A percentile compares a stretch with the other conserved stretches of the same genome.
phyloP scores from a whole-genome alignment of 2,329 filamentous ascomycete species.

The Penicillium nordicum region DNA sequence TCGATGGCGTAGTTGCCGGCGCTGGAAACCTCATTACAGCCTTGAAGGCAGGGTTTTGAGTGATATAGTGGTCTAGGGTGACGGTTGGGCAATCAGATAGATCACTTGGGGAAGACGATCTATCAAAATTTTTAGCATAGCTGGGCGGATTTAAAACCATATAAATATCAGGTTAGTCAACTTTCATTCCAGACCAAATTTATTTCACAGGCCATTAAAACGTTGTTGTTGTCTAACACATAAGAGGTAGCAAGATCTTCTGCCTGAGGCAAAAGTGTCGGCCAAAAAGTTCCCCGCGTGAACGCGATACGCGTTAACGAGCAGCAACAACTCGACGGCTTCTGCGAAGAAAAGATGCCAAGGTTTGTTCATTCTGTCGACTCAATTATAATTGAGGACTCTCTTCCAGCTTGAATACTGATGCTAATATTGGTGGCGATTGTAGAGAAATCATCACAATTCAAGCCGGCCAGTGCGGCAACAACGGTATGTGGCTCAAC shows the following conservation, averaged over 20 bases:
- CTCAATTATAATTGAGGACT: not conserved
- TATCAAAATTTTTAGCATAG: not conserved
- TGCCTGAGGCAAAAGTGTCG: slow-evolving; percentile 27
- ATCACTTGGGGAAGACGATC: not conserved
- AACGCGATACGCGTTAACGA: slow-evolving; percentile 36
- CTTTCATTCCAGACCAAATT: not conserved
- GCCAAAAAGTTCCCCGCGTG: slow-evolving; percentile 33
- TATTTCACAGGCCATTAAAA: not conserved
- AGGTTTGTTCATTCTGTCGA: slow-evolving; percentile 27
- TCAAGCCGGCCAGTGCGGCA: slow-evolving; percentile 98
- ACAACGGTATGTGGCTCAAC: slow-evolving; percentile 73
- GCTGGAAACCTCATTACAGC: slow-evolving; percentile 35
- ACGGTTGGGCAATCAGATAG: not conserved
- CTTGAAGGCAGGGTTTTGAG: slow-evolving; percentile 37
- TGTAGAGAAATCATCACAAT: slow-evolving; percentile 96
- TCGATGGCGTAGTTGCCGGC: slow-evolving; percentile 62
- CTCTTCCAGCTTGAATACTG: not conserved
- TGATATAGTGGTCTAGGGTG: not conserved
- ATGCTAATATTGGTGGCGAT: slow-evolving; percentile 6
- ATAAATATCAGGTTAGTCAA: not conserved
- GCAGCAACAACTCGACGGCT: slow-evolving; percentile 25
- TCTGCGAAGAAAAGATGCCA: slow-evolving; percentile 36
- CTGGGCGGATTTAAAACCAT: not conserved
- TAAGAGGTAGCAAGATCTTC: not conserved
- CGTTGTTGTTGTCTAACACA: slow-evolving; percentile 10